These are phyloP conservation scores for Aspergillus sp. DNA, from an alignment of 2,329 filamentous ascomycete species.

Conservation along the genomic window DNA sequence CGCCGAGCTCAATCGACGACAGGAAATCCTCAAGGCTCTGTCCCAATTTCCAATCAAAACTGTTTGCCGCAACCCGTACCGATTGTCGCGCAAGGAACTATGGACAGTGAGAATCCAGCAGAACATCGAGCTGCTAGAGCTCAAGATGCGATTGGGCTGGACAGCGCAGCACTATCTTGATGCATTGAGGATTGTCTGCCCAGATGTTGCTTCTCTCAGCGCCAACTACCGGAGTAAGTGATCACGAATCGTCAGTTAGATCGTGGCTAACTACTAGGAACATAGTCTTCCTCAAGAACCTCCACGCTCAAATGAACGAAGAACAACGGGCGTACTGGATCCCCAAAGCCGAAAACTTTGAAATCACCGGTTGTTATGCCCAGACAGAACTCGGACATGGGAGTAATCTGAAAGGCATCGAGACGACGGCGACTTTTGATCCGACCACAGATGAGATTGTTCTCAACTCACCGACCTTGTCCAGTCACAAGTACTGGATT, in stretches of 20 bases:
- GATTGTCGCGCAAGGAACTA: background rate
- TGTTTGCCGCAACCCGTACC: background rate
- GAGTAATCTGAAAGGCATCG: background rate
- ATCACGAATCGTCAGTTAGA: background rate
- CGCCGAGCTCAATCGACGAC: background rate
- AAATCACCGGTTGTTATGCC: background rate
- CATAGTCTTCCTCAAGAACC: background rate
- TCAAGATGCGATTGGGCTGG: background rate
- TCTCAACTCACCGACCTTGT: background rate
- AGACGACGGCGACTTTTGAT: background rate
- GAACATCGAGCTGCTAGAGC: background rate
- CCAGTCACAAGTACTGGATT: background rate
- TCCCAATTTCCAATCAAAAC: background rate
- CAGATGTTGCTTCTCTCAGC: background rate
- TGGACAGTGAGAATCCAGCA: background rate
- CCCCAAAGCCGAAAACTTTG: background rate
- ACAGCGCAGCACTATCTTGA: background rate
- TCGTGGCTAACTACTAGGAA: background rate
- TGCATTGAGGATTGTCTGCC: background rate
- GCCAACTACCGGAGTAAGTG: background rate
- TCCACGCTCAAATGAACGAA: background rate
- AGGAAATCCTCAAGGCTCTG: background rate
- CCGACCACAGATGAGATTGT: background rate
- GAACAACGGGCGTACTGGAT: background rate
- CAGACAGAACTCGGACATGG: background rate